Evolutionary conservation across 2,329 filamentous ascomycete species (phyloP), one percentile per base, ranked within the genome.

Genomic region (Sphaerulina vaccinii): DNA sequence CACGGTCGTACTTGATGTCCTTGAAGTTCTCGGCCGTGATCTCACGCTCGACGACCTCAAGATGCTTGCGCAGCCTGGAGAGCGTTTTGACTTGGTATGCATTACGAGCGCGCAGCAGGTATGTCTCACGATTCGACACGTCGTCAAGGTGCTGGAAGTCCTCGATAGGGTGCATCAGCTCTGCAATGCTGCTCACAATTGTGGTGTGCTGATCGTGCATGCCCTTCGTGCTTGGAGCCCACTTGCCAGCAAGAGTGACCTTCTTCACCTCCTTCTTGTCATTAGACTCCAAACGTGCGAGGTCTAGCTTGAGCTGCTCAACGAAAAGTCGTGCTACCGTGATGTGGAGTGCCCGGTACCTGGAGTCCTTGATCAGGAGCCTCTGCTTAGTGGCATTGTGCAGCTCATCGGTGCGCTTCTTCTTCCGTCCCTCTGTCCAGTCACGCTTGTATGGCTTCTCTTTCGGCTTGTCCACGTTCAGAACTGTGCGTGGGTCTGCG

Each of bases 201-300:
- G 77, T 76, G 2, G 81, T 84, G 55, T 82, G 76, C 56, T 76
- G 75, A 64, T 84, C 82, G 57, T 83, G 80, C 57, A 80, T 80
- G 32, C 71, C 73, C 27, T 75, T 74, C 15, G 76, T 72, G 0
- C 76, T 75, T 1, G 82, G 82, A 1, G 80, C 79, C 82, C 81
- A 84, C 55, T 85, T 85, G 2, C 74, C 79, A 49, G 79, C 81
- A 0, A 84, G 73, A 0, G 79, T 82, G 48, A 84, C 74, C 11
- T 64, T 65, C 21, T 69, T 70, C 58, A 73, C 71, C 5, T 72
- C 71, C 37, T 70, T 68, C 13, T 68, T 61, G 23, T 76, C 69
- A 8, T 64, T 62, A 13, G 69, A 70, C 3, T 69, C 62, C 1
- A 83, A 69, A 0, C 73, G 62, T 0, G 56, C 58, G 2, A 76